phyloP scores from a whole-genome alignment of 2,329 filamentous ascomycete species.

The Scytalidium sp. region DNA sequence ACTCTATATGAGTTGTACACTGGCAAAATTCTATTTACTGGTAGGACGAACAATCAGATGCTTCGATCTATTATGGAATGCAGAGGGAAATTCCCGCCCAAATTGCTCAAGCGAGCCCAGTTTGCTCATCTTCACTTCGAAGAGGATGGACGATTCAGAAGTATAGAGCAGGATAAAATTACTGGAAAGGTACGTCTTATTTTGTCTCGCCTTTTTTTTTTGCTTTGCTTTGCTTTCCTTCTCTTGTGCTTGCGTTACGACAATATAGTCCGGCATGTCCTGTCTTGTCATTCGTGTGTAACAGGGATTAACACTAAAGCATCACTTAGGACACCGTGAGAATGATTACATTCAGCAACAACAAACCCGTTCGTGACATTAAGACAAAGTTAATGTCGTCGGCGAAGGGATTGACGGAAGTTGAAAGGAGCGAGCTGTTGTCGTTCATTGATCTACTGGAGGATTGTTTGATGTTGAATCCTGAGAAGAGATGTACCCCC shows the following conservation, averaged over 20 bases:
- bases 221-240: conserved; percentile 11
- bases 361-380: conserved; percentile 78
- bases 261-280: background rate
- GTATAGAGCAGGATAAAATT: conserved; percentile 81
- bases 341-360: conserved; percentile 57
- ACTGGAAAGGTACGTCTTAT: conserved; percentile 66
- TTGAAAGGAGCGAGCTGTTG: conserved; percentile 73
- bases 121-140: conserved; percentile 79
- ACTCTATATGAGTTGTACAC: conserved; percentile 97
- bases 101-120: conserved; percentile 80
- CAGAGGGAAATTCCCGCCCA: conserved; percentile 85
- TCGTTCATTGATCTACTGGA: conserved; percentile 86
- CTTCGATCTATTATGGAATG: conserved; percentile 94
- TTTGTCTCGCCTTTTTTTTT: conserved; percentile 3
- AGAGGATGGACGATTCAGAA: conserved; percentile 80
- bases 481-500: conserved; percentile 87
- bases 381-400: conserved; percentile 75
- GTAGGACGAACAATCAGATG: conserved; percentile 98
- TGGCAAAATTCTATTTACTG: conserved; percentile 94
- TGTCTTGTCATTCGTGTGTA: background rate
- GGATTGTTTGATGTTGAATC: conserved; percentile 83
- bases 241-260: background rate
- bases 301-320: conserved; percentile 13
- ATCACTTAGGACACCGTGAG: conserved; percentile 59
- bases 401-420: conserved; percentile 69